Evolutionary conservation across 805 yeast genomes (phyloP), one percentile per base, ranked within the genome.

Genomic region (Pichia occidentalis): DNA sequence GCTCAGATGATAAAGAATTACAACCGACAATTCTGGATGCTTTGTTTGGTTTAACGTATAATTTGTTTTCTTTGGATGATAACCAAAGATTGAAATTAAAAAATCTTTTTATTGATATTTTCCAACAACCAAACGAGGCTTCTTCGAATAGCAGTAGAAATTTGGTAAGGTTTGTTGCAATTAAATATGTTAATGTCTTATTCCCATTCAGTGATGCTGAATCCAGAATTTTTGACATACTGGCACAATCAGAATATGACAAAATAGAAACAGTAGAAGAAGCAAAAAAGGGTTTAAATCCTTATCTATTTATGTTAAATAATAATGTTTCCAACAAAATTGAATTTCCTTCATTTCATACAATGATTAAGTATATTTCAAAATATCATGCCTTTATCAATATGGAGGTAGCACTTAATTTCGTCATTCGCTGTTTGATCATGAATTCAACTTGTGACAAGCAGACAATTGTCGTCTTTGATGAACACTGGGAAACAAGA

Each of bases 241-340:
- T 80, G 32, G 95, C 11, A 57, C 84, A 5, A 61, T 73, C 16
- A 51, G 42, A 68, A 10, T 57, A 54, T 2, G 83, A 83, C 23
- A 68, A 80, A 39, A 67, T 84, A 2, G 95, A 85, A 48, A 76
- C 85, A 0, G 64, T 80, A 3, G 95, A 86, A 50, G 96, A 86
- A 54, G 81, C 95, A 0, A 57, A 56, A 5, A 76, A 75, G 45
- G 97, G 97, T 0, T 61, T 90, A 21, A 78, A 86, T 56, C 96
- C 96, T 0, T 74, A 82, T 55, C 81, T 28, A 13, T 37, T 37
- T 12, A 24, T 24, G 3, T 24, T 42, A 21, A 24, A 25, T n/a
- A 33, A 29, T 17, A 19, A 32, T 2, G 60, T 65, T n/a, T n/a
- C n/a, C 9, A 53, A 49, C 0, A 57, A 17, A 4, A 7, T 67